A percentile compares a stretch with the other conserved stretches of the same genome.
These are phyloP conservation scores for Pistacia vera DNA, from an alignment of 345 rosid species.

Conservation along the genomic window DNA sequence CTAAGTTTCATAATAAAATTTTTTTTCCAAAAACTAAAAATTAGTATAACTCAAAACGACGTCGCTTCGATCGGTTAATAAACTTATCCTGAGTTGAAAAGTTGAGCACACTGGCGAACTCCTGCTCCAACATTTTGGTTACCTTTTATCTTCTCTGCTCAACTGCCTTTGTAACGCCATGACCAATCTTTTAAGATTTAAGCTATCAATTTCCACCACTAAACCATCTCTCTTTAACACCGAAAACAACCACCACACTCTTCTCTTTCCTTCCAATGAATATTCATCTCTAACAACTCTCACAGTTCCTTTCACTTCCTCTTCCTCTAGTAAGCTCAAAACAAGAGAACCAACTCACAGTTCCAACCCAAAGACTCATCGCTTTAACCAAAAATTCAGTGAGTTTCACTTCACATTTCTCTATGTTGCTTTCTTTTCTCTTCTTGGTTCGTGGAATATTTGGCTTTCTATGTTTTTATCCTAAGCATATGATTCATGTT, in stretches of 20 bases:
- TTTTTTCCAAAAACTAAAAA: too few species aligned
- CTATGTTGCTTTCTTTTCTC: background rate
- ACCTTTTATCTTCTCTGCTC: background rate
- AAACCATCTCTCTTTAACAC: constrained; percentile 22
- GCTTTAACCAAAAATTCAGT: constrained; percentile 17
- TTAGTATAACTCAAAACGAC: too few species aligned
- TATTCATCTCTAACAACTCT: constrained; percentile 21
- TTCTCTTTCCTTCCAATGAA: constrained; percentile 33
- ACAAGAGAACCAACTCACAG: constrained; percentile 17
- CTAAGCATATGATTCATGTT: background rate
- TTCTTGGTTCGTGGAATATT: background rate
- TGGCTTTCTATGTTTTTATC: background rate
- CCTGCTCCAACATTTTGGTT: background rate
- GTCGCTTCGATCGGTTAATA: too few species aligned
- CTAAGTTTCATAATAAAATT: too few species aligned
- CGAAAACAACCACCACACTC: constrained; percentile 15
- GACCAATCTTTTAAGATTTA: constrained; percentile 15
- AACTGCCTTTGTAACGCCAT: constrained; percentile 10
- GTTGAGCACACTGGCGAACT: background rate
- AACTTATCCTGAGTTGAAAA: background rate
- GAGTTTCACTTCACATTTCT: constrained; percentile 16
- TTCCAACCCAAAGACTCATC: constrained; percentile 20
- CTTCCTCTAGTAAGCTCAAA: constrained; percentile 22
- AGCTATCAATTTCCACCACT: constrained; percentile 25
- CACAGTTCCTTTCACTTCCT: constrained; percentile 22